phyloP scores from a whole-genome alignment of 2,329 filamentous ascomycete species.

The Cladosporium sp. region DNA sequence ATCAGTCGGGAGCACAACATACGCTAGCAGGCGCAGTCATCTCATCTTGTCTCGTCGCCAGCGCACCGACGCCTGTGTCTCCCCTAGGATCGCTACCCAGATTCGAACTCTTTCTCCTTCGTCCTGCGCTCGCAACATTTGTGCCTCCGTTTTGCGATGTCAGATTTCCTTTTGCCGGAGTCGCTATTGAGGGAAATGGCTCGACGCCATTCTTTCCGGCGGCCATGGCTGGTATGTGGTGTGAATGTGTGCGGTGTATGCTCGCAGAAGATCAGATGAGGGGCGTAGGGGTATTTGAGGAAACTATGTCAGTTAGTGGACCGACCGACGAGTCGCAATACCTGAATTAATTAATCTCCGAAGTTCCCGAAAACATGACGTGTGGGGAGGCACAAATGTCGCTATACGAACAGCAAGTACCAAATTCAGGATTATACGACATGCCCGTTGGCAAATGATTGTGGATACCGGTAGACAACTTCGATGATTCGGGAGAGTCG shows the following conservation, averaged over 20 bases:
- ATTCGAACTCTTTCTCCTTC: constrained; percentile 34
- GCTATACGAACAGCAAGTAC: not conserved
- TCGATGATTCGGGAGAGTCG: no score
- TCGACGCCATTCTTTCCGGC: constrained; percentile 8
- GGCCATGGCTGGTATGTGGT: not conserved
- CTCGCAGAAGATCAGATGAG: not conserved
- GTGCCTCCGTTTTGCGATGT: constrained; percentile 11
- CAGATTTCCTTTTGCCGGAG: not conserved
- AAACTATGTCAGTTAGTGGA: not conserved
- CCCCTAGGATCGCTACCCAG: constrained; percentile 55
- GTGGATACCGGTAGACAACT: no score
- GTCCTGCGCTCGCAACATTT: not conserved
- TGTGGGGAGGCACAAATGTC: not conserved
- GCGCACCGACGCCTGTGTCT: constrained; percentile 52
- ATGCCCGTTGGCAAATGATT: not conserved
- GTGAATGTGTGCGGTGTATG: not conserved
- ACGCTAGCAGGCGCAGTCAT: constrained; percentile 11
- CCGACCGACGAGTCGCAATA: not conserved
- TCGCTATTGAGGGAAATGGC: constrained; percentile 12
- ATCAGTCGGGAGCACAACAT: constrained; percentile 6
- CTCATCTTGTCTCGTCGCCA: constrained; percentile 44
- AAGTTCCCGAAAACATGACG: not conserved
- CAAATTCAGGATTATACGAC: not conserved
- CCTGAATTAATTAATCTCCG: not conserved
- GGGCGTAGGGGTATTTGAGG: not conserved